Evolutionary conservation across 257 asterid genomes (phyloP).

Genomic region (Cynanchum wilfordii): DNA sequence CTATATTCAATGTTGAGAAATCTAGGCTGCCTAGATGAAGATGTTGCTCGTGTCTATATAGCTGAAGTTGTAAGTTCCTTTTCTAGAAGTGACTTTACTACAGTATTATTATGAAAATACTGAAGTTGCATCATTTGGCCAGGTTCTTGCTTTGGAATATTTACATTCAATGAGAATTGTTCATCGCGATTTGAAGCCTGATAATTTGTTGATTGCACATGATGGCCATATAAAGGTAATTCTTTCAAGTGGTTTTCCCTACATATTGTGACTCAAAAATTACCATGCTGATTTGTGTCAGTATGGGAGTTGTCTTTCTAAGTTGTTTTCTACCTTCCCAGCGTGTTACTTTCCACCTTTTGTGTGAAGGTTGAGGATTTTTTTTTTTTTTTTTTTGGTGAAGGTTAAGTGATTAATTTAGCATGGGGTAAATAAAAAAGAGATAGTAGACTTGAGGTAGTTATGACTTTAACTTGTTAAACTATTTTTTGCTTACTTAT

Average conservation of each 20-base stretch:
- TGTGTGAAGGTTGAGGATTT: not conserved
- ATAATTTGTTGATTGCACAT: conserved; percentile 95
- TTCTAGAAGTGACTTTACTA: not conserved
- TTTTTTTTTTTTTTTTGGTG: no score
- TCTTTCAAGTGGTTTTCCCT: not conserved
- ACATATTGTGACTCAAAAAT: not conserved
- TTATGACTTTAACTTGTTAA: not conserved
- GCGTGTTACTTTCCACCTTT: not conserved
- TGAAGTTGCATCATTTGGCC: conserved; percentile 22
- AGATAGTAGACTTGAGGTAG: not conserved
- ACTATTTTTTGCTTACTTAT: not conserved
- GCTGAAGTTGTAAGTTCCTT: conserved; percentile 92
- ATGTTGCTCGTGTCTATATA: conserved; percentile 87
- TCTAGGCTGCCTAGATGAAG: conserved; percentile 97
- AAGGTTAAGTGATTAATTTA: not conserved
- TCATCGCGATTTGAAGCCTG: conserved; percentile 99
- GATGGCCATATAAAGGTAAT: conserved; percentile 98
- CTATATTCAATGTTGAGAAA: conserved; percentile 91
- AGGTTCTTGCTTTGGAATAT: conserved; percentile 99
- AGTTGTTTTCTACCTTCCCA: not conserved
- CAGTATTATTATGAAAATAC: conserved; percentile 18
- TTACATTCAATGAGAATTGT: conserved; percentile 89
- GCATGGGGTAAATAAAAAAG: not conserved
- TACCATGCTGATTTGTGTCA: not conserved
- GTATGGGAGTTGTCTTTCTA: not conserved